Conservation (phyloP, 768 basidiomycete species). For the Leccinum incarnatum region DNA sequence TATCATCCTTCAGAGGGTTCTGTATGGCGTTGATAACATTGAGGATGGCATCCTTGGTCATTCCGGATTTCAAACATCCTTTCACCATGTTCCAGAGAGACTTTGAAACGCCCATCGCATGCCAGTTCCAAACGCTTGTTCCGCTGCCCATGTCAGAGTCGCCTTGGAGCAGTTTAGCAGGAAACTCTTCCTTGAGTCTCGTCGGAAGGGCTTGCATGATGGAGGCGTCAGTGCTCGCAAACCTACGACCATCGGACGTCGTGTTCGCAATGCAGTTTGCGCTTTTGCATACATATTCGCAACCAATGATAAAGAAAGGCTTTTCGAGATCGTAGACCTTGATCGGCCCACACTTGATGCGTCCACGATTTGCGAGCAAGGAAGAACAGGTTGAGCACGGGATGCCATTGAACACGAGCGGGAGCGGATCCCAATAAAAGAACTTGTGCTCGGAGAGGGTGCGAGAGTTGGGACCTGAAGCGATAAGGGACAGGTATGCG, state of each 20-base stretch:
- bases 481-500: conserved; percentile 71
- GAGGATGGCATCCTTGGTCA: conserved; percentile 61
- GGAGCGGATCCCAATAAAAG: conserved; percentile 85
- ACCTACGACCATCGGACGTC: conserved; percentile 56
- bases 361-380: conserved; percentile 63
- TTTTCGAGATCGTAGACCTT: conserved; percentile 78
- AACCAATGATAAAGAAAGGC: conserved; percentile 84
- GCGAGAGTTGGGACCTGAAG: conserved; percentile 63
- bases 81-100: conserved; percentile 73
- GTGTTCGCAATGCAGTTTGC: conserved; percentile 42
- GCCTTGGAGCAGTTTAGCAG: conserved; percentile 57
- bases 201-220: conserved; percentile 69
- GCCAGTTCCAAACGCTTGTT: conserved; percentile 72
- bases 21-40: conserved; percentile 59
- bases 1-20: conserved; percentile 35
- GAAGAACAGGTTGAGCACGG: conserved; percentile 64
- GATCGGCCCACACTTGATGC: conserved; percentile 70
- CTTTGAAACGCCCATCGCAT: conserved; percentile 66
- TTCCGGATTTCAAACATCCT: conserved; percentile 53
- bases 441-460: conserved; percentile 74
- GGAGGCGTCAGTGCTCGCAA: conserved; percentile 68
- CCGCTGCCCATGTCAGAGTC: conserved; percentile 58
- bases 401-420: conserved; percentile 80
- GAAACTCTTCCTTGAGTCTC: conserved; percentile 71
- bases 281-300: conserved; percentile 69